Base-by-base conservation (phyloP, 768 basidiomycete genomes). In the Clavulina sp. region DNA sequence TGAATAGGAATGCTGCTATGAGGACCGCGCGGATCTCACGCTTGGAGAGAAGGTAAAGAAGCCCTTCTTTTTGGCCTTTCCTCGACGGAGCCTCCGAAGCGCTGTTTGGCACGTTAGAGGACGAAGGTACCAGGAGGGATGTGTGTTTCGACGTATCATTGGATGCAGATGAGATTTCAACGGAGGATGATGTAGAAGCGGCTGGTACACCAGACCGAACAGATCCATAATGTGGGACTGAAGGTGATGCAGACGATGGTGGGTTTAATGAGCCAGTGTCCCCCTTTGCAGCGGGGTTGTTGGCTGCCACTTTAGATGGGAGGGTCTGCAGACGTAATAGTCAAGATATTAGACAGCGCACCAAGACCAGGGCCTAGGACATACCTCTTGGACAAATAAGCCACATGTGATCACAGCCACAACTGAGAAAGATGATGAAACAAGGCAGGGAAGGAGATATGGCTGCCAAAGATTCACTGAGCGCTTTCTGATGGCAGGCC, bases 1-100 rank as follows among this genome's bases (percentile, higher is more conserved):
- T 65, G 19, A 77, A 57, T 19, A 79, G 59, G 18, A 66, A 59
- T 18, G 49, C 50, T 5, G 52, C 18, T 16, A 30, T 28, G 4
- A 57, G 36, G 13, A 59, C 49, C 4, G 56, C 41, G 3, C 50
- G 48, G 13, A 57, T 49, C 32, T 36, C 50, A 31, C n/a, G 30
- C 23, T 51, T 33, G 6, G 44, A 57, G 48, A 58, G 32, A 9
- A 58, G 4, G 13, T 52, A n/a, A n/a, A n/a, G n/a, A n/a, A n/a
- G 36, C 21, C 1, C 13, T 13, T 1, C 13, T 13, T 38, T 38
- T 21, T 13, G 36, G 21, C 13, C 13, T 38, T 13, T 38, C 36
- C 36, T 38, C 36, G 36, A 38, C 36, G 36, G 21, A 21, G 21
- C 13, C 21, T 21, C 21, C 36, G 1, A 21, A 38, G 36, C 21